Evolutionary conservation across 2,329 filamentous ascomycete species (phyloP), one percentile per base, ranked within the genome.

Genomic region (Epichloe amarillans): DNA sequence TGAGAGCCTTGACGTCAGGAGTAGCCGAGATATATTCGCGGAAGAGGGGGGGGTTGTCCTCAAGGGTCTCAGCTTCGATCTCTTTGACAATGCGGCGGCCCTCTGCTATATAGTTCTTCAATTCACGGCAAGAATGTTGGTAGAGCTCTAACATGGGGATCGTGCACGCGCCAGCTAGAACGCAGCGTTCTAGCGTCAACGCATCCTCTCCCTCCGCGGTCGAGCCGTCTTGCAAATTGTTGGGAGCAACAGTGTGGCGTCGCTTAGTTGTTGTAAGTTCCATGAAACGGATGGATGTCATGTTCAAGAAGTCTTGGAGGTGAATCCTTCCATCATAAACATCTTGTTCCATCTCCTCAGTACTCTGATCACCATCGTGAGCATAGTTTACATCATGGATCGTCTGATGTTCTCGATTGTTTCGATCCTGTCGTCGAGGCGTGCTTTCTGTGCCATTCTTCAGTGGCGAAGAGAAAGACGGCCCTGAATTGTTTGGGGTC

Each of bases 281-380:
- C 86, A 98, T 96, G 69, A 98, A 98, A 50, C 90, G 87, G 60
- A 98, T 95, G 53, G 88, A 94, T 2, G 91, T 96, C 81, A 95
- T 83, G 55, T 94, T 88, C 43, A 98, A 71, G 68, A 98, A 98
- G 49, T 95, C 86, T 58, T 95, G 88, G 3, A 98, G 74, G 44
- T 90, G 85, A 50, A 95, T 89, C 21, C 75, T 76, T 26, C 83
- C 62, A 19, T 76, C 74, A 12, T 72, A 65, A 19, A 72, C 73
- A n/a, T 80, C 75, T 5, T 69, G 65, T 47, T 72, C 67, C 23
- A 70, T 58, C 42, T 75, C 67, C 2, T 61, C 61, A 19, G 71
- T 69, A 52, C 73, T 62, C 46, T 69, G 61, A n/a, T 65, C 58
- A 46, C 64, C 58, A 14, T 66, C 59, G 35, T 74, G 63, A n/a